phyloP scores from a whole-genome alignment of 176 grass and related monocot genomes.

The Eleusine coracana region DNA sequence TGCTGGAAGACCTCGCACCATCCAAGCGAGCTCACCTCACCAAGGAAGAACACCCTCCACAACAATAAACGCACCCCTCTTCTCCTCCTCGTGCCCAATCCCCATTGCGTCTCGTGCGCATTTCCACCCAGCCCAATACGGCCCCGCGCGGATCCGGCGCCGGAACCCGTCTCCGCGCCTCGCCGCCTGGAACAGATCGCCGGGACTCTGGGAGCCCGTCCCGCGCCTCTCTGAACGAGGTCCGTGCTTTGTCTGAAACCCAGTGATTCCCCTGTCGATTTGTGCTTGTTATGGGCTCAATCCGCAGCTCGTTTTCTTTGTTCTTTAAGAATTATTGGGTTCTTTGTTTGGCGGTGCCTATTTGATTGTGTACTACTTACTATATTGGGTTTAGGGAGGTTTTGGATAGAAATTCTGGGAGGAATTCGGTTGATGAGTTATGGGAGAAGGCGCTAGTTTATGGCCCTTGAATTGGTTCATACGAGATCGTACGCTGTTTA shows the following conservation, averaged over 20 bases:
- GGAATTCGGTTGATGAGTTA: background rate
- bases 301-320: background rate
- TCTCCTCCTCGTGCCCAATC: background rate
- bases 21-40: background rate
- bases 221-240: conserved; percentile 11
- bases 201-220: background rate
- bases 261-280: background rate
- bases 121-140: background rate
- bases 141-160: background rate
- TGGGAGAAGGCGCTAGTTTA: background rate
- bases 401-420: background rate
- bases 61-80: background rate
- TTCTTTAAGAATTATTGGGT: background rate
- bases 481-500: background rate
- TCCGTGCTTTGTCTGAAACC: conserved; percentile 8
- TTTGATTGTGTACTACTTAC: background rate
- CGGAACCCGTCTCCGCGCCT: background rate
- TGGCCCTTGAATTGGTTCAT: background rate
- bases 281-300: background rate
- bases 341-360: background rate
- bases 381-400: conserved; percentile 11
- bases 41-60: background rate
- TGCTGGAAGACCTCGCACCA: conserved; percentile 19
- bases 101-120: conserved; percentile 24
- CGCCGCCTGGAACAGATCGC: conserved; percentile 2